These are phyloP conservation scores for Taiozyma sp. DNA, from an alignment of 1,139 yeast species.

Conservation along the genomic window DNA sequence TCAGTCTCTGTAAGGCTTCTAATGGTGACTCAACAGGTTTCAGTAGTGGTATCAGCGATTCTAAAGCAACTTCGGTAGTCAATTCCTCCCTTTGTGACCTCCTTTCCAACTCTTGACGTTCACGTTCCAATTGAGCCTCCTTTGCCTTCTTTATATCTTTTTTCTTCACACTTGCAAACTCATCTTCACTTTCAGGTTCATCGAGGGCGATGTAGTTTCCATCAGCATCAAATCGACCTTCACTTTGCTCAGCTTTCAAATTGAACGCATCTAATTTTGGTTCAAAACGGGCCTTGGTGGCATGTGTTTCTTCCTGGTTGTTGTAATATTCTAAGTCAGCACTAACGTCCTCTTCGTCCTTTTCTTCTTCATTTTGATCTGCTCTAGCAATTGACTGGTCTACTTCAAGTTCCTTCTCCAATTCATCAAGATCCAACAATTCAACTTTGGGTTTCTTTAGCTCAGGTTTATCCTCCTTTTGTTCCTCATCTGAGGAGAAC, in stretches of 20 bases:
- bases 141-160: slow-evolving; percentile 46
- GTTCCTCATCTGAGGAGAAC: slow-evolving; percentile 20
- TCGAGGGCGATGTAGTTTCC: slow-evolving; percentile 53
- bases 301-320: slow-evolving; percentile 8
- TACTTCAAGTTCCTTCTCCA: slow-evolving; percentile 13
- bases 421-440: slow-evolving; percentile 10
- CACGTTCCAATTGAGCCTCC: slow-evolving; percentile 34
- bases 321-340: slow-evolving; percentile 8
- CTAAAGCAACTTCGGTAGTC: slow-evolving; percentile 29
- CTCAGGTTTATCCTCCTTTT: slow-evolving; percentile 1
- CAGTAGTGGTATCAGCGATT: slow-evolving; percentile 36
- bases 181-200: slow-evolving; percentile 33
- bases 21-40: slow-evolving; percentile 62
- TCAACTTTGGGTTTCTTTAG: slow-evolving; percentile 3
- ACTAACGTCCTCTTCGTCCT: slow-evolving; percentile 4
- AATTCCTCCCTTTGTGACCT: slow-evolving; percentile 9
- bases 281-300: slow-evolving; percentile 18
- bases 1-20: slow-evolving; percentile 52
- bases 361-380: slow-evolving; percentile 3
- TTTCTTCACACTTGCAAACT: slow-evolving; percentile 41
- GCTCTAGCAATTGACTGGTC: neutral
- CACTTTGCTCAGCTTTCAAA: slow-evolving; percentile 50
- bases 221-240: slow-evolving; percentile 58
- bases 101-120: slow-evolving; percentile 9
- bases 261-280: slow-evolving; percentile 61